Base-by-base conservation (phyloP, 805 yeast species). In the Scheffersomyces ergatensis region DNA sequence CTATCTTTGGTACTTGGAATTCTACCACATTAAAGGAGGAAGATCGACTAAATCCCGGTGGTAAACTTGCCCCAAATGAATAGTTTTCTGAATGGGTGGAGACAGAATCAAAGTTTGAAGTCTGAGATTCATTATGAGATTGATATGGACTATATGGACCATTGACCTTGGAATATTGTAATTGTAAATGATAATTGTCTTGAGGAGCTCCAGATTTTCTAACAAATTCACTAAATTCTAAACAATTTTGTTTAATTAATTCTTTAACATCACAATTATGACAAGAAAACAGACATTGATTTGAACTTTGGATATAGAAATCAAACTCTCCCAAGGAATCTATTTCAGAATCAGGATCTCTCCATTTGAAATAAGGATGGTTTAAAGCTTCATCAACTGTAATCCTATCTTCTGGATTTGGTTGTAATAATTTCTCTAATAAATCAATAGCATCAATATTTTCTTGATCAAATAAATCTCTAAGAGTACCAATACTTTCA, bases 341-440 rank as follows among this genome's bases (percentile, higher is more conserved):
- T 8, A 89, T 89, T 62, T 92, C 97, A 58, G 92, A 97, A 20
- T 77, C 76, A 5, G 96, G 92, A 60, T 89, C 96, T 57, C 87
- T 97, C 96, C 97, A 92, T 29, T 89, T 81, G 38, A 92, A 66
- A 58, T 92, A 92, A 14, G 97, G 96, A 62, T 92, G 98, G 47
- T 76, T 77, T 40, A 92, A 71, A 0, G 97, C 97, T 47, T 89
- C 87, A 44, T 87, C 90, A 3, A 89, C 97, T 0, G 95, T 80
- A 43, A 92, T 87, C 62, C 98, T 77, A 54, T 80, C 79, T 41
- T 76, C 76, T 3, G 98, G 97, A 59, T 90, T 96, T 47, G 92
- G 74, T n/a, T 92, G 81, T 23, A 92, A 71, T 92, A 92, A 82
- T 53, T 71, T 77, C 44, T 82, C 85, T 43, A 88, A 68, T 48